A percentile compares a stretch with the other conserved stretches of the same genome.
Evolutionary conservation across 768 basidiomycete species (phyloP).

Genomic region (Calocybe gangraenosa): DNA sequence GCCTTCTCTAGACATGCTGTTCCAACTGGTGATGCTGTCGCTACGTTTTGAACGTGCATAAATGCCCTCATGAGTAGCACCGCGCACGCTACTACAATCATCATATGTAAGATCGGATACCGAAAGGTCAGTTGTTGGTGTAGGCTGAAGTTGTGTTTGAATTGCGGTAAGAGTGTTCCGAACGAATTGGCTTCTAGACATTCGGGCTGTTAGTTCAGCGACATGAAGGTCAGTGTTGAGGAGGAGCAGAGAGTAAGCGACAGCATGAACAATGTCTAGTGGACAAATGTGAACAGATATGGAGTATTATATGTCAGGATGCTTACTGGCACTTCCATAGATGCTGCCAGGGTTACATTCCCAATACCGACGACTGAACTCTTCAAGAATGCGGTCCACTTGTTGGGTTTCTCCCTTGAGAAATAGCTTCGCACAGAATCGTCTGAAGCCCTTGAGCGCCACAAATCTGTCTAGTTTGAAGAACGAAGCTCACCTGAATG

Average conservation of each 20-base stretch:
- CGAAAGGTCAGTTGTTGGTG: constrained; percentile 42
- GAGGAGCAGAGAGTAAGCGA: constrained; percentile 87
- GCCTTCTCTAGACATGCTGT: constrained; percentile 65
- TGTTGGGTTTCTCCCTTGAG: constrained; percentile 97
- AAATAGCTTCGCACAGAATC: constrained; percentile 86
- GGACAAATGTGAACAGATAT: constrained; percentile 1
- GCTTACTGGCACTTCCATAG: constrained; percentile 85
- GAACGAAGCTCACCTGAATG: constrained; percentile 67
- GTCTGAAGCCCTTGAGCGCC: constrained; percentile 39
- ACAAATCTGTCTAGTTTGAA: background rate
- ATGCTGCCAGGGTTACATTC: constrained; percentile 79
- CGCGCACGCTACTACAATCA: constrained; percentile 57
- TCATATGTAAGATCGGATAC: constrained; percentile 63
- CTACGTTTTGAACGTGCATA: constrained; percentile 65
- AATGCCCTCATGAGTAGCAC: constrained; percentile 52
- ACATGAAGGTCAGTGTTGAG: constrained; percentile 98
- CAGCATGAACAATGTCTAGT: constrained; percentile 89
- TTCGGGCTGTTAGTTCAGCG: constrained; percentile 81
- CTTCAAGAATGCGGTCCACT: constrained; percentile 92
- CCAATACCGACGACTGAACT: constrained; percentile 88
- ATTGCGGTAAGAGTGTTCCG: constrained; percentile 88
- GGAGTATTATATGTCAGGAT: constrained; percentile 1
- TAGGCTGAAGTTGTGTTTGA: constrained; percentile 68
- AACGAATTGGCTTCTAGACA: constrained; percentile 92
- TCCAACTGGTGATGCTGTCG: constrained; percentile 83